Percentiles rank a stretch among this genome's conserved stretches.
Conservation (phyloP, 805 yeast genomes). For the Danielia oregonensis region DNA sequence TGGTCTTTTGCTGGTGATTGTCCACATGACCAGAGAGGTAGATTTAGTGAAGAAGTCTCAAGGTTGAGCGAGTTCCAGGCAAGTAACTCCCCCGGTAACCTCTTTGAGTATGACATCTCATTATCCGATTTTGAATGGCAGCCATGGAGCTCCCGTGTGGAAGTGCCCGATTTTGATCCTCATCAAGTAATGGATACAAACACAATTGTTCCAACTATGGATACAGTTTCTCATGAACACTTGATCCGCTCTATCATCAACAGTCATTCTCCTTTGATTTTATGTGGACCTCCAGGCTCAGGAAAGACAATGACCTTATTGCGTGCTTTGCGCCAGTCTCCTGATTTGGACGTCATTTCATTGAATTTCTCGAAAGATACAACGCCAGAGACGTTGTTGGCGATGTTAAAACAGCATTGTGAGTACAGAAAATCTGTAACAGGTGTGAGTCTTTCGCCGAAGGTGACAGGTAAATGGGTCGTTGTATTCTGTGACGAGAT, state of each 20-base stretch:
- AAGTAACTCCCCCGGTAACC: conserved; percentile 8
- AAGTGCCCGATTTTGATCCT: conserved; percentile 46
- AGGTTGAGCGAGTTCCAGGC: conserved; percentile 14
- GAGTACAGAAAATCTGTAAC: conserved; percentile 47
- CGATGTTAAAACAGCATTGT: conserved; percentile 71
- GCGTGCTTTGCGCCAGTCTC: conserved; percentile 57
- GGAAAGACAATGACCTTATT: conserved; percentile 92
- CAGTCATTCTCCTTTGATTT: conserved; percentile 56
- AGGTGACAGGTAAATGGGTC: conserved; percentile 59
- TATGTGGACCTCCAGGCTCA: conserved; percentile 97
- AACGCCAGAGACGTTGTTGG: conserved; percentile 54
- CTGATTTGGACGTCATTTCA: conserved; percentile 57
- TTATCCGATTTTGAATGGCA: conserved; percentile 47
- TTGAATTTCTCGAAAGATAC: conserved; percentile 85
- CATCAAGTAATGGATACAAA: conserved; percentile 59
- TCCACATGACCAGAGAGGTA: conserved; percentile 31
- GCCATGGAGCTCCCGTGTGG: conserved; percentile 38
- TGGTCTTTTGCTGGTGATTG: conserved; percentile 72
- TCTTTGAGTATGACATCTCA: conserved; percentile 43
- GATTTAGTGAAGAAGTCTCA: conserved; percentile 30
- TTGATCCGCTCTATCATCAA: conserved; percentile 54
- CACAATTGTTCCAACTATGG: conserved; percentile 72
- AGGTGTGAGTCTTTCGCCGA: conserved; percentile 59
- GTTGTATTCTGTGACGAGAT: conserved; percentile 91
- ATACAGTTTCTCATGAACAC: conserved; percentile 65